A percentile compares a stretch with the other conserved stretches of the same genome.
Evolutionary conservation across 2,329 filamentous ascomycete genomes (phyloP).

Genomic region (Diplocarpon mali): DNA sequence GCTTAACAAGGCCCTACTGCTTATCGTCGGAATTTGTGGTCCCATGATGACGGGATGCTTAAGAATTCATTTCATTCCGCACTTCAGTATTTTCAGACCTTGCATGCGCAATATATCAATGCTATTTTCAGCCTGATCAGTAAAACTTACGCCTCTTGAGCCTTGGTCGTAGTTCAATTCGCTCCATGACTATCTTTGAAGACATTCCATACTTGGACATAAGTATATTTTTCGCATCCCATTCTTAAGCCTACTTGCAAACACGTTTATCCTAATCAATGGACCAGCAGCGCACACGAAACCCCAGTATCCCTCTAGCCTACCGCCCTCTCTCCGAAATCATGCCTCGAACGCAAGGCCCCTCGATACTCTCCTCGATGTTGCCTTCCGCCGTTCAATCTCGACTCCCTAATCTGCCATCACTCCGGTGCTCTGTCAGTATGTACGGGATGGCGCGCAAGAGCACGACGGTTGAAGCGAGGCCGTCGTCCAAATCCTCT

Average conservation of each 20-base stretch:
- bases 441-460: constrained; percentile 13
- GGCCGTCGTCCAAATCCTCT: constrained; percentile 17
- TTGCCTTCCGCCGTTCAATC: constrained; percentile 42
- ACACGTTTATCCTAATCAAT: neutral
- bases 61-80: too few relatives aligned
- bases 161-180: neutral
- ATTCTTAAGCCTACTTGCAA: too few relatives aligned
- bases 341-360: constrained; percentile 8
- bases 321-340: constrained; percentile 10
- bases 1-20: neutral
- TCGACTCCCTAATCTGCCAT: constrained; percentile 39
- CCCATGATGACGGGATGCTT: neutral
- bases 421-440: constrained; percentile 34
- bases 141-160: neutral
- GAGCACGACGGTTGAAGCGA: constrained; percentile 15
- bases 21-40: constrained; percentile 2
- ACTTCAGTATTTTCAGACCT: neutral
- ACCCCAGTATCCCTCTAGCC: neutral
- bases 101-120: neutral
- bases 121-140: too few relatives aligned
- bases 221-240: neutral
- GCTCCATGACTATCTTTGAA: neutral
- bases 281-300: constrained; percentile 4
- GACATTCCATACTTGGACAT: neutral
- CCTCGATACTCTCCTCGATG: constrained; percentile 41